Evolutionary conservation across 2,329 filamentous ascomycete genomes (phyloP).

Genomic region (Pseudocercospora vitis): DNA sequence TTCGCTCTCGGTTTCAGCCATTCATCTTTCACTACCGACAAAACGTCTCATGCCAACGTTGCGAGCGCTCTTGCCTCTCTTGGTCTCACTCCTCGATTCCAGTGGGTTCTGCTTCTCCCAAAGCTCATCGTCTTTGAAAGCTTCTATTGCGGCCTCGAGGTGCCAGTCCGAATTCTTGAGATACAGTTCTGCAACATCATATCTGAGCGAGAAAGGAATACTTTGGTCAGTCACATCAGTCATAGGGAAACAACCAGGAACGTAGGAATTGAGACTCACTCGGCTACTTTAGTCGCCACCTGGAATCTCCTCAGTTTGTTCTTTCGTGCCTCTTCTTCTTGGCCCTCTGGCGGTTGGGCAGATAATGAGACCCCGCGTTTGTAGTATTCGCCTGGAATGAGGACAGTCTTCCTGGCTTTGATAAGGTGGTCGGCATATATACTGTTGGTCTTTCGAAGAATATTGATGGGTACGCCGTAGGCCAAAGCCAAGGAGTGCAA

Average conservation of each 20-base stretch:
- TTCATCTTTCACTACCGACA: slow-evolving; percentile 28
- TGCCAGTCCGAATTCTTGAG: slow-evolving; percentile 69
- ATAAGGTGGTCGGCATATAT: slow-evolving; percentile 71
- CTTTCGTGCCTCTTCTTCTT: slow-evolving; percentile 72
- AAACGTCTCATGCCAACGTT: slow-evolving; percentile 40
- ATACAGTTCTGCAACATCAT: slow-evolving; percentile 72
- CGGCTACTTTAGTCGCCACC: slow-evolving; percentile 72
- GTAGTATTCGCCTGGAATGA: slow-evolving; percentile 72
- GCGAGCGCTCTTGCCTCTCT: slow-evolving; percentile 41
- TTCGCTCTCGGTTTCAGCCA: no score
- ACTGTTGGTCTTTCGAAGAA: slow-evolving; percentile 66
- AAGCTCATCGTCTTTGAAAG: slow-evolving; percentile 68
- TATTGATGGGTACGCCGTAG: slow-evolving; percentile 66
- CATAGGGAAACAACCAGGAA: background rate
- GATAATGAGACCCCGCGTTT: slow-evolving; percentile 66
- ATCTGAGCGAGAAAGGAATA: slow-evolving; percentile 46
- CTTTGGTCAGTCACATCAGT: slow-evolving; percentile 41
- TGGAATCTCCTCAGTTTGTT: slow-evolving; percentile 72
- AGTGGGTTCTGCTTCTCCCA: slow-evolving; percentile 72
- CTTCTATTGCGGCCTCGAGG: slow-evolving; percentile 62
- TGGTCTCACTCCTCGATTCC: slow-evolving; percentile 49
- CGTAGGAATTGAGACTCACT: slow-evolving; percentile 55
- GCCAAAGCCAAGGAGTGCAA: slow-evolving; percentile 67
- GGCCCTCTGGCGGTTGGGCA: slow-evolving; percentile 69
- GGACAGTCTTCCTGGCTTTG: slow-evolving; percentile 64